phyloP scores from a whole-genome alignment of 768 basidiomycete species.

The Sporobolomyces pararoseus region DNA sequence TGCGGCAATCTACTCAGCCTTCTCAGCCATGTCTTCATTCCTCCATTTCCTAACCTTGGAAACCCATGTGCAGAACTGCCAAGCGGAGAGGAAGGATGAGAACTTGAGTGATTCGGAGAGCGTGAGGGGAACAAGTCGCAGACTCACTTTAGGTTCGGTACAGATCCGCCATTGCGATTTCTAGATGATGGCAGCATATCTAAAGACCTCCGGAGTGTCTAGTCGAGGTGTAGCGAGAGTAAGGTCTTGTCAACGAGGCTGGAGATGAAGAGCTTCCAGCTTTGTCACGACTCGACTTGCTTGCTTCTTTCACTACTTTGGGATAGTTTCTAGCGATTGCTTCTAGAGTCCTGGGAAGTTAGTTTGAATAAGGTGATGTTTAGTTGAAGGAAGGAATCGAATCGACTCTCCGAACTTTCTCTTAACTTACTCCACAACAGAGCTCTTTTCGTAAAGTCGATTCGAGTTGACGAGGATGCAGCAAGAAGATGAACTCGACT shows the following conservation, averaged over 20 bases:
- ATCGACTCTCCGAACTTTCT: neutral
- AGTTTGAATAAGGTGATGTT: too few relatives aligned
- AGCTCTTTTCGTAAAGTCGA: too few relatives aligned
- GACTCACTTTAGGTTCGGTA: neutral
- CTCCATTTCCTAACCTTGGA: conserved; percentile 19
- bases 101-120: too few relatives aligned
- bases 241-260: neutral
- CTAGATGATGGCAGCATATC: conserved; percentile 5
- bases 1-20: conserved; percentile 26
- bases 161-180: neutral
- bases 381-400: neutral
- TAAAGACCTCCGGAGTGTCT: neutral
- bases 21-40: conserved; percentile 28
- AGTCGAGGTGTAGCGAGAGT: too few relatives aligned
- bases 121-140: neutral
- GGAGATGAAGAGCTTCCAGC: too few relatives aligned
- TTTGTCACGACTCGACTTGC: too few relatives aligned
- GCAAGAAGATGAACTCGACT: conserved; percentile 41
- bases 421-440: neutral
- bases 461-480: conserved; percentile 9
- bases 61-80: conserved; percentile 10
- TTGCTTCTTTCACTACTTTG: too few relatives aligned
- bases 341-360: too few relatives aligned
- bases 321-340: too few relatives aligned
- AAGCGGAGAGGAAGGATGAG: neutral